Evolutionary conservation across 148 eudicot genomes (phyloP).

Genomic region (Camellia sinensis): DNA sequence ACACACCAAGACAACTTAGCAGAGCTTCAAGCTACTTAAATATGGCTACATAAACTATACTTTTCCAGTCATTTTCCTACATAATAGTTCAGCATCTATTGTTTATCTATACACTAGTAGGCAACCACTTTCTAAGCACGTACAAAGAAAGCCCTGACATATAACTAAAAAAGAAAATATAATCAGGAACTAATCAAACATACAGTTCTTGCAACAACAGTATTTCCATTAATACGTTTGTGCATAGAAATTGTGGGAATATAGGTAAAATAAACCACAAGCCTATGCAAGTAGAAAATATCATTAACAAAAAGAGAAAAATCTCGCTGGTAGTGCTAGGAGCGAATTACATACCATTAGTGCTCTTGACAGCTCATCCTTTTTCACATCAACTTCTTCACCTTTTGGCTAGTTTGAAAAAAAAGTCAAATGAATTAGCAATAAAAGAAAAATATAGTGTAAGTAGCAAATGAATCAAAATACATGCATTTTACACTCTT

Average conservation of each 20-base stretch:
- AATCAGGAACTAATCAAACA: neutral
- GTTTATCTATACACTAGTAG: neutral
- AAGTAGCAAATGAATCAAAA: conserved; percentile 1
- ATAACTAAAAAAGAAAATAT: neutral
- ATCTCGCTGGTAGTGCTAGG: neutral
- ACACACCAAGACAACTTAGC: neutral
- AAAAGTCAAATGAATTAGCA: conserved; percentile 19
- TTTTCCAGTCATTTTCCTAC: neutral
- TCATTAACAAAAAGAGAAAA: neutral
- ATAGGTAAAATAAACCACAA: neutral
- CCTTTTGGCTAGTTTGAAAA: conserved; percentile 52
- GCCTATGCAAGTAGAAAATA: conserved; percentile 8
- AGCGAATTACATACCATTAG: conserved; percentile 64
- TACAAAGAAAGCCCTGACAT: neutral
- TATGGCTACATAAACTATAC: neutral
- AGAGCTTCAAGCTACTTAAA: neutral
- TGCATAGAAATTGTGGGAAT: neutral
- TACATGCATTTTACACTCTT: neutral
- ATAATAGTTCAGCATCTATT: neutral
- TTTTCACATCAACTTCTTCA: conserved; percentile 71
- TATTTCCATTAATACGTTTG: neutral
- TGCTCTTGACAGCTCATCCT: conserved; percentile 81
- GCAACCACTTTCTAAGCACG: neutral
- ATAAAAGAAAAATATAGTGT: neutral
- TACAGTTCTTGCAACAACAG: neutral